Base-by-base conservation (phyloP, 768 basidiomycete genomes). In the Suillus plorans region DNA sequence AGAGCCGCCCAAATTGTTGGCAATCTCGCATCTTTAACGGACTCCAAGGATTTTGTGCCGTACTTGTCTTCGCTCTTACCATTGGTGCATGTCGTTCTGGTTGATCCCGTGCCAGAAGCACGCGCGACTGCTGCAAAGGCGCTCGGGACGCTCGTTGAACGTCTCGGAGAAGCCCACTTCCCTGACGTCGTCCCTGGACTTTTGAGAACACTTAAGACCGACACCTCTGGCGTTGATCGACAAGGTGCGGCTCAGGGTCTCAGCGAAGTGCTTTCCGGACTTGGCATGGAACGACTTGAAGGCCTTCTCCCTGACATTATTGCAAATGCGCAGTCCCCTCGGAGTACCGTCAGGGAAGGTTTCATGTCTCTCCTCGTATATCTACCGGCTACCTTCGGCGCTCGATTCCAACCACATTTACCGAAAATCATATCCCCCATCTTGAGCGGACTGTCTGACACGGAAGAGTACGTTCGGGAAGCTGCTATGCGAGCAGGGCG, bases 401-500 rank as follows among this genome's bases (percentile, higher is more conserved):
- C 91, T 63, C 90, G 96, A 52, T 99, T 99, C 86, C 89, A 95
- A 68, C 97, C 96, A 1, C 96, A 99, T 78, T 81, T 99, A 10
- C 92, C 94, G 8, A 92, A 94, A 77, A 97, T 99, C 72, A 92
- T 99, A 50, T 80, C 90, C 12, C 97, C 97, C 0, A 97, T 99
- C 68, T 82, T 99, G 41, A 87, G 87, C 53, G 97, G 97, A 67
- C 80, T 99, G 44, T 90, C 97, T 0, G 97, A 99, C 72, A 81
- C 88, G 8, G 96, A 97, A 69, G 97, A 98, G 79, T 95, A 91
- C 72, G 97, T 99, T 12, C 85, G 97, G 31, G 96, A 99, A 67
- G 96, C 97, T 13, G 95, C 97, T 5, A 98, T 99, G 96, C 87
- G 94, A 42, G 96, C 97, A n/a, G 96, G 97, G 64, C 84, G 97